phyloP scores from a whole-genome alignment of 495 filamentous ascomycete genomes.

The Rhizodiscina lignyota region DNA sequence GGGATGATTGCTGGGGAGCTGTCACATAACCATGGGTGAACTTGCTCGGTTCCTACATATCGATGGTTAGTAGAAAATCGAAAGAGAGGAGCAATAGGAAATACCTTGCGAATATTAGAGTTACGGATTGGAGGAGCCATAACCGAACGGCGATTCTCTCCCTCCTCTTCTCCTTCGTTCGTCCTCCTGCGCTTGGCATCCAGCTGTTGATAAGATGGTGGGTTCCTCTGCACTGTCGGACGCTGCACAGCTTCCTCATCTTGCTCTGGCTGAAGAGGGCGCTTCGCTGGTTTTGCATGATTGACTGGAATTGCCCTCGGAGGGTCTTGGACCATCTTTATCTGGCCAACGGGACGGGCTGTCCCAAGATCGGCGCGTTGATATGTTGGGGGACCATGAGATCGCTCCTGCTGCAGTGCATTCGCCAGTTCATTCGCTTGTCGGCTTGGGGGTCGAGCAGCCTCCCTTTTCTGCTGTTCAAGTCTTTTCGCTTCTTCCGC shows the following conservation, averaged over 20 bases:
- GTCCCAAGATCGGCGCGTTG: constrained; percentile 33
- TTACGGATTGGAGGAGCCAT: constrained; percentile 75
- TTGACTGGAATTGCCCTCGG: constrained; percentile 35
- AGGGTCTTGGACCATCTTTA: constrained; percentile 35
- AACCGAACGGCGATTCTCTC: constrained; percentile 27
- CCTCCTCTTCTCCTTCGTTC: constrained; percentile 30
- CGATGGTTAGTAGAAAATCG: constrained; percentile 1
- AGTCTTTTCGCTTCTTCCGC: constrained; percentile 44
- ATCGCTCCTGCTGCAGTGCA: constrained; percentile 26
- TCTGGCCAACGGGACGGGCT: constrained; percentile 33
- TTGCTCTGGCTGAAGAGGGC: constrained; percentile 35
- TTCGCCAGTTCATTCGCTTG: constrained; percentile 13
- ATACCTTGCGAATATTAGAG: constrained; percentile 61
- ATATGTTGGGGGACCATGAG: constrained; percentile 12
- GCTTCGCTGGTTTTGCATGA: constrained; percentile 48
- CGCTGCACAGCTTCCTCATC: constrained; percentile 25
- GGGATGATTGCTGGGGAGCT: constrained; percentile 25
- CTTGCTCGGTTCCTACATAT: constrained; percentile 38
- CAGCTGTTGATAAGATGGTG: constrained; percentile 28
- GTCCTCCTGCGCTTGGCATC: constrained; percentile 45
- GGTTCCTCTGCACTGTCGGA: constrained; percentile 24
- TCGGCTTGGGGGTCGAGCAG: constrained; percentile 1
- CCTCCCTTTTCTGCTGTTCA: constrained; percentile 27
- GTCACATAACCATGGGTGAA: constrained; percentile 47
- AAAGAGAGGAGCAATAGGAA: constrained; percentile 4